Base-by-base conservation (phyloP, 2,329 filamentous ascomycete species). In the Aspergillus quadricinctus region DNA sequence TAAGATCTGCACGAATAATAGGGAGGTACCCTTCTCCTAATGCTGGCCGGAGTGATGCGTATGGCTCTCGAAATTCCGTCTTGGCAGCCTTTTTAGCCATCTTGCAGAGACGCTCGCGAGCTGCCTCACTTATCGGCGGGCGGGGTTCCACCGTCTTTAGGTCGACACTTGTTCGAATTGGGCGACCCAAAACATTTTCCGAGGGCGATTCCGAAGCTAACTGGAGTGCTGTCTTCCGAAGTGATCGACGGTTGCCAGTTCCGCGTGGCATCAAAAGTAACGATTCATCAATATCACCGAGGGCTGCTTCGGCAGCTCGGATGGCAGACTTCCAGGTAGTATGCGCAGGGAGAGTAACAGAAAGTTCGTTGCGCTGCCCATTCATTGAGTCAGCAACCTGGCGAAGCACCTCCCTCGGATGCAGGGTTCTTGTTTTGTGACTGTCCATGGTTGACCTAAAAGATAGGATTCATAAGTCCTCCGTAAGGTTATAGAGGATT, bases 341-440 rank as follows among this genome's bases (percentile, higher is more conserved):
- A 29, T 56, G 54, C 7, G 27, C 54, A 50, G 57, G 57, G 51
- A 59, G 40, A n/a, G 54, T 56, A 23, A 59, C 50, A 37, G 57
- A 59, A 29, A 59, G 54, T 27, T 56, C 57, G 48, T 59, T 52
- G 25, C 49, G 31, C 29, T 50, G 45, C 45, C 50, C 19, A 50
- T 59, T 59, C 50, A 56, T 53, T 35, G 53, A 45, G 23, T 49
- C 41, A 17, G 57, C 57, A 52, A 56, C 51, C 51, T 59, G 57
- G 23, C 51, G 54, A n/a, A 59, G 57, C n/a, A 59, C 50, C 6
- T 59, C 51, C 48, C 54, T 37, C 35, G 57, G 57, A 49, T 57
- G 55, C 21, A 51, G 28, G 31, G 51, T 53, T 29, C 51, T 54
- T 28, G 27, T 53, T 11, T 53, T 52, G 9, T 51, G 14, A 37